Base-by-base conservation (phyloP, 352 stramenopile genomes). In the Pythium grandisporangium region DNA sequence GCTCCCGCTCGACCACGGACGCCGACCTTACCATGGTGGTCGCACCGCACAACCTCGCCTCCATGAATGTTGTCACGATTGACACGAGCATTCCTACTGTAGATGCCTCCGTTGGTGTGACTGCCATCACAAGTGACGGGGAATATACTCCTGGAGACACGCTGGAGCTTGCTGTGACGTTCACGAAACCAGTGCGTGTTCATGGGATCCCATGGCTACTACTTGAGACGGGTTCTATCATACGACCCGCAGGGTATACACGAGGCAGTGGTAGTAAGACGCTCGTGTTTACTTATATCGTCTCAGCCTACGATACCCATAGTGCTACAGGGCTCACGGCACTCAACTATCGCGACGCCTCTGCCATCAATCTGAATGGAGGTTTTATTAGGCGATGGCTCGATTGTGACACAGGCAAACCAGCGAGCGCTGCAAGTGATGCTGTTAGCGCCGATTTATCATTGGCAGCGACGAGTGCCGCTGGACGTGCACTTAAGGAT, bases 171-270 rank as follows among this genome's bases (percentile, higher is more conserved):
- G 46, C 68, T 11, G 48, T 93, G 17, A 70, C 68, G 17, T 93
- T 93, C 55, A 91, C 74, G 0, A 88, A 87, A 35, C 61, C 73
- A n/a, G 80, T 93, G 0, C 53, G 38, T 0, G 77, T 93, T 16
- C 53, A 44, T 0, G 77, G 75, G 2, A 83, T 83, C 14, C 80
- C 80, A 6, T 60, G 75, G 7, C 37, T 93, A 16, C 81, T 78
- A 40, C 53, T 93, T 11, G 72, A 89, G 45, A 91, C 77, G 0
- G 75, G 71, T 4, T 53, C 55, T 1, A 77, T 86, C 39, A 84
- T 86, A 45, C 70, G 70, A 6, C 61, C 70, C 19, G 80, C 80
- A 0, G 61, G 66, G 3, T 93, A 89, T 55, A 61, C 40, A 20
- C 66, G 61, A 20, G 80, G 80, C 1, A 71, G 66, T 30, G 74